Evolutionary conservation across 208 protist species (phyloP), one percentile per base, ranked within the genome.

Genomic region (Angomonas deanei): DNA sequence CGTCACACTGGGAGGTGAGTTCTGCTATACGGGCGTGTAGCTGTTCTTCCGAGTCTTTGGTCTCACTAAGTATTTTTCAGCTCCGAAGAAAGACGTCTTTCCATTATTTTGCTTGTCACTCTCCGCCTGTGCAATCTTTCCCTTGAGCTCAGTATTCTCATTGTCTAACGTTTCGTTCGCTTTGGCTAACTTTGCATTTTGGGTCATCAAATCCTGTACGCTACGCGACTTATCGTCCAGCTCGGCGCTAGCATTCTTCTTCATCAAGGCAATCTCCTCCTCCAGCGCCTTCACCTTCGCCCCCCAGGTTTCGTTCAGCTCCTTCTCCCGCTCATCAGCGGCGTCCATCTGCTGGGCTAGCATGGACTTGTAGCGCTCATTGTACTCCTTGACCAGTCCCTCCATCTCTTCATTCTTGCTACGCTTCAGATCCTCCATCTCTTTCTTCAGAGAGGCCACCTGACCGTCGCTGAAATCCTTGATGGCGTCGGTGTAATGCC

Each of bases 291-390:
- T 60, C 8, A 86, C 53, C 66, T 80, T 76, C 0, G 47, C 58
- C 0, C 55, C 49, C 69, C 78, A 90, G 53, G 86, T 67, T 21
- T 60, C 69, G 26, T 72, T 71, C 10, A 94, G 61, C 24, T 71
- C 27, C 15, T 66, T 65, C 68, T 92, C 79, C 15, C 93, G 71
- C 17, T 74, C 70, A 54, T 97, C 93, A 50, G 76, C 73, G 17
- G 67, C 84, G 60, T 94, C 76, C 17, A 97, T 70, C 66, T 97
- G 91, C 77, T 95, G 76, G 5, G 84, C 78, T 13, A 97, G 69
- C 93, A 97, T 97, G 0, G 82, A 24, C 64, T 96, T 97, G 74
- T 97, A 97, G 48, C 81, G 73, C 39, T 95, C 90, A 62, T 97
- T 97, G 80, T 97, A 97, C 70, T 93, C 85, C 60, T 81, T 74